Conservation (phyloP, 441 rosid species). For the Macaranga tanarius region DNA sequence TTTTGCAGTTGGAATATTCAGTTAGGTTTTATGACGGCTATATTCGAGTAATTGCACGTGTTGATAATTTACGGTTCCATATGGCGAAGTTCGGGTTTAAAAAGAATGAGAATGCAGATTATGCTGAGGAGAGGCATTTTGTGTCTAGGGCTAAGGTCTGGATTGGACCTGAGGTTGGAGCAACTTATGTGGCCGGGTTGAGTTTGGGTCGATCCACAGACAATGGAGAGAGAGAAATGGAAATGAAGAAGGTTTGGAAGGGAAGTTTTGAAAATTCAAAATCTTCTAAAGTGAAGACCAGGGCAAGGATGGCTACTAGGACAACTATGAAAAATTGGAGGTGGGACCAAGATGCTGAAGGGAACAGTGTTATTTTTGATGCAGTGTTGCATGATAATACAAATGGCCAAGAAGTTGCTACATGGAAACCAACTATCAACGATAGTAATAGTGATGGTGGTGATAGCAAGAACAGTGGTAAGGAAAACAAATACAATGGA, state of each 20-base stretch:
- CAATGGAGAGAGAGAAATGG: slow-evolving; percentile 49
- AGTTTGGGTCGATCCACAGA: slow-evolving; percentile 59
- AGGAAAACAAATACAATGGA: slow-evolving; percentile 27
- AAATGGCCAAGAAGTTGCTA: slow-evolving; percentile 49
- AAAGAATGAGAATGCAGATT: slow-evolving; percentile 35
- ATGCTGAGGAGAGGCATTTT: slow-evolving; percentile 52
- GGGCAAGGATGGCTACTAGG: slow-evolving; percentile 48
- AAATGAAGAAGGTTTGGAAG: slow-evolving; percentile 41
- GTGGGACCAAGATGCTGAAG: slow-evolving; percentile 81
- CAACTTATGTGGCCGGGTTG: slow-evolving; percentile 54
- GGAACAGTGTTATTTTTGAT: slow-evolving; percentile 73
- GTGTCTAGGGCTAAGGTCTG: slow-evolving; percentile 65
- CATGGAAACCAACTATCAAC: slow-evolving; percentile 19
- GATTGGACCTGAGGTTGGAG: slow-evolving; percentile 84
- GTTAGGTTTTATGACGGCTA: slow-evolving; percentile 52
- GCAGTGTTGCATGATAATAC: slow-evolving; percentile 52
- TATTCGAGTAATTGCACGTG: slow-evolving; percentile 61
- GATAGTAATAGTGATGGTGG: neutral
- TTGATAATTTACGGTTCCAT: slow-evolving; percentile 72
- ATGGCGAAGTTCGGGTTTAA: slow-evolving; percentile 58
- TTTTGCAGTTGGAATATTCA: slow-evolving; percentile 63
- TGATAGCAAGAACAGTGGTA: neutral
- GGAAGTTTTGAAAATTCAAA: slow-evolving; percentile 41
- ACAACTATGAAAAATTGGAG: slow-evolving; percentile 70
- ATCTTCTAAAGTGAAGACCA: slow-evolving; percentile 46